Evolutionary conservation across 495 filamentous ascomycete genomes (phyloP), one percentile per base, ranked within the genome.

Genomic region (Lepidopterella palustris): DNA sequence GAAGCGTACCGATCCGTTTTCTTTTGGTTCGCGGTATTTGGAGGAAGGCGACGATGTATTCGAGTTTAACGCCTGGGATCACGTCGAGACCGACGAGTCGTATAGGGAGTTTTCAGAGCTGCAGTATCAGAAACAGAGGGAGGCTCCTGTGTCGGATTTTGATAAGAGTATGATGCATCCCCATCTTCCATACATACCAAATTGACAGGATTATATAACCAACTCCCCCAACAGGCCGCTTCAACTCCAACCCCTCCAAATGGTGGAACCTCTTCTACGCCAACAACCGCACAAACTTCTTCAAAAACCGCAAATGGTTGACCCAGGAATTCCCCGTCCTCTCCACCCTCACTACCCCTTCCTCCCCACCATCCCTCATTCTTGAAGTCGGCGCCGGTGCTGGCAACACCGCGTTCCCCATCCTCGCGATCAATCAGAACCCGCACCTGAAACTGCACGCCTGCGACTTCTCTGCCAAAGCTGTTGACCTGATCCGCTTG

Each of bases 251-350:
- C 58, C 93, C 93, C 4, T 90, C 86, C 9, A 95, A 88, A 72
- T 97, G 90, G 88, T 97, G 92, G 92, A 89, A 97, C 67, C 77
- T 84, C 42, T 98, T 98, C 76, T 98, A 98, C 76, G 86, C 87
- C 71, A 92, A 96, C 73, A 97, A 98, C 74, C 87, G 85, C 5
- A 79, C 83, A 55, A 96, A 97, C 70, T 98, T 98, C 77, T 98
- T 98, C 85, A 97, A 98, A 74, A 86, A 98, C 66, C 85, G 93
- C 50, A 97, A 97, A 71, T 98, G 93, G 93, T 74, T 98, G 32
- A 84, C 83, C 42, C 91, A 97, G 71, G 93, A 98, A 72, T 98
- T 97, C 60, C 93, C 93, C 0, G 76, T 96, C 2, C 76, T 98
- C 13, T 80, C 78, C 0, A 77, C 85, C 29, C 78, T 92, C 28